A percentile compares a stretch with the other conserved stretches of the same genome.
Conservation (phyloP, 805 yeast genomes). For the Tetrapisispora pingtungensis region DNA sequence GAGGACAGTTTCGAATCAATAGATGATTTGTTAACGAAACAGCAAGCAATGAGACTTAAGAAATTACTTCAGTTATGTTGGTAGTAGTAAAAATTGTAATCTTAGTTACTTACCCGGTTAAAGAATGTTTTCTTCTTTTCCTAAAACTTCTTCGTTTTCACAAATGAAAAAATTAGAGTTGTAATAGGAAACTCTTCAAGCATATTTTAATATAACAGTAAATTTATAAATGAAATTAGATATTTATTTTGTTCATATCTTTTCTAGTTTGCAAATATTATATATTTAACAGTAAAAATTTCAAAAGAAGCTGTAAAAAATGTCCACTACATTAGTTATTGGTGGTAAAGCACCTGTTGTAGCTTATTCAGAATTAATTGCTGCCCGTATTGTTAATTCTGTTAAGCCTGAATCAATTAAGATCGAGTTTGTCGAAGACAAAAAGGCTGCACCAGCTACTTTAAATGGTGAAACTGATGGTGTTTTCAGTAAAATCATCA, state of each 20-base stretch:
- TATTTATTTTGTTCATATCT: too few relatives aligned
- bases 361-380: slow-evolving; percentile 70
- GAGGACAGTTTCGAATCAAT: not conserved
- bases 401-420: slow-evolving; percentile 41
- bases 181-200: too few relatives aligned
- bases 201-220: too few relatives aligned
- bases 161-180: too few relatives aligned
- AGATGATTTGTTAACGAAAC: not conserved
- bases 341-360: slow-evolving; percentile 82
- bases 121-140: too few relatives aligned
- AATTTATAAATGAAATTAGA: too few relatives aligned
- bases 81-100: too few relatives aligned
- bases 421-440: slow-evolving; percentile 63
- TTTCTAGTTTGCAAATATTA: too few relatives aligned
- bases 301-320: slow-evolving; percentile 7
- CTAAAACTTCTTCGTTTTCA: too few relatives aligned
- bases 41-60: not conserved
- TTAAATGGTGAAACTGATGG: slow-evolving; percentile 38
- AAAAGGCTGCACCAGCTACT: slow-evolving; percentile 43
- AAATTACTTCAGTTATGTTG: not conserved
- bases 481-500: slow-evolving; percentile 42
- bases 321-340: slow-evolving; percentile 43
- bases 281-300: too few relatives aligned
- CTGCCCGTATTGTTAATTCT: slow-evolving; percentile 63
- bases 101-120: too few relatives aligned